Evolutionary conservation across 805 yeast genomes (phyloP), one percentile per base, ranked within the genome.

Genomic region (Saccharomycopsis sp.): DNA sequence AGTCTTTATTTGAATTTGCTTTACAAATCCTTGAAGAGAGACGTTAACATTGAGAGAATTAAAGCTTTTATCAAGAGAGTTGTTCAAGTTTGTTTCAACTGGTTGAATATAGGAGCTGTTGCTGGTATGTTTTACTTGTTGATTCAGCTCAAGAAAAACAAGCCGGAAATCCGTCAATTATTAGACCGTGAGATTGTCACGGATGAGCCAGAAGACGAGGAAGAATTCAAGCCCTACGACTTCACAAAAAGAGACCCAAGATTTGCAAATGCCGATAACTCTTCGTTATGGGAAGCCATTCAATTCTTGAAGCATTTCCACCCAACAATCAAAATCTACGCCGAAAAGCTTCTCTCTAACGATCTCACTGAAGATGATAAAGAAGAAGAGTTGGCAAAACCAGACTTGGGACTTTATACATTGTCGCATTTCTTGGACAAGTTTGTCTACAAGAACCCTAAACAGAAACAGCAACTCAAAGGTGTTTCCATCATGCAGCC

Each of bases 401-500:
- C 99, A 2, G 98, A 94, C 72, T 75, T 94, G 56, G 96, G 96
- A 3, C 79, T 94, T 61, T 93, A 84, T 72, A 85, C 97, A 0
- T 76, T 94, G 63, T 78, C 88, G 20, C 97, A 91, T 72, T 94
- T 94, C 82, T 79, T 94, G 73, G 97, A 94, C 72, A 83, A 96
- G 71, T 94, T 96, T 73, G 97, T 94, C 47, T 94, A 94, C 76
- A 87, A 89, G 73, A 90, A 91, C 70, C 89, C 97, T 53, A 90
- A 89, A 74, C 86, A 83, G 66, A 88, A 86, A 71, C 77, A 84
- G 19, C 70, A 76, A 38, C 74, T 85, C n/a, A 85, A 87, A 69
- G 98, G 98, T 67, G 77, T 87, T 2, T 90, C 97, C 51, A 92
- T 94, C 69, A 94, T 94, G 98, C 99, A 94, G 77, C 98, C 99